Evolutionary conservation across 2,329 filamentous ascomycete species (phyloP).

Genomic region (Hypoxylon sp.): DNA sequence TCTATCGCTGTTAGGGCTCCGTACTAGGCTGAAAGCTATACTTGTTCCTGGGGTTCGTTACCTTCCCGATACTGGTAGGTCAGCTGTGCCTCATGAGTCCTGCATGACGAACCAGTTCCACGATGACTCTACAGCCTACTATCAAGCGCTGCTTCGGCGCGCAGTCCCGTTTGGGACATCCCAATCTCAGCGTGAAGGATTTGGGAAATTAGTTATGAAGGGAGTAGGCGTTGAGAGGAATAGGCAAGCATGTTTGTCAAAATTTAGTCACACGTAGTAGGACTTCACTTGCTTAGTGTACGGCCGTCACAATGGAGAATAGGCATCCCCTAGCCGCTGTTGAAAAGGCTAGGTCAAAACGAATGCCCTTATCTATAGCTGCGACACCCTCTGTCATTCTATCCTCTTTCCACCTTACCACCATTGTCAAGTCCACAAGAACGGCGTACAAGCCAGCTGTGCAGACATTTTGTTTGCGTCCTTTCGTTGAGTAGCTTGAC

Average conservation of each 20-base stretch:
- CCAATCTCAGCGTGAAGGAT: slow-evolving; percentile 9
- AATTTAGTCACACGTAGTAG: slow-evolving; percentile 24
- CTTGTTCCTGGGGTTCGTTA: slow-evolving; percentile 42
- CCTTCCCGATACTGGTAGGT: slow-evolving; percentile 32
- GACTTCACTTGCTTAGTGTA: slow-evolving; percentile 18
- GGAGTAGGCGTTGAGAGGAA: slow-evolving; percentile 1
- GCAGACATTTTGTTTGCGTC: slow-evolving; percentile 50
- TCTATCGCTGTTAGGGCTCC: slow-evolving; percentile 8
- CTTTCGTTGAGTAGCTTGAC: slow-evolving; percentile 46
- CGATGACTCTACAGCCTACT: slow-evolving; percentile 11
- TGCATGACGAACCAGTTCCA: slow-evolving; percentile 13
- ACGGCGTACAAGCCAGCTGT: slow-evolving; percentile 46
- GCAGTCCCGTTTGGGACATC: slow-evolving; percentile 26
- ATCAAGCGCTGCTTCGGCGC: slow-evolving; percentile 25
- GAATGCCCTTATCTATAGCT: slow-evolving; percentile 22
- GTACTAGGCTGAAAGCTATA: slow-evolving; percentile 40
- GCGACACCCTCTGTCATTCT: slow-evolving; percentile 20
- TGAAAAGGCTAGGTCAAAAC: slow-evolving; percentile 13
- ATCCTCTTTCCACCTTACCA: slow-evolving; percentile 30
- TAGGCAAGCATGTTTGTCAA: slow-evolving; percentile 8
- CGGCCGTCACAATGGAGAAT: slow-evolving; percentile 19
- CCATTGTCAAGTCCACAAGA: slow-evolving; percentile 44
- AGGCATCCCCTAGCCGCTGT: slow-evolving; percentile 11
- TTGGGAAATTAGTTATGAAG: slow-evolving; percentile 28
- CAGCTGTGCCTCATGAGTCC: slow-evolving; percentile 8